Evolutionary conservation across 129 eudicot genomes (phyloP), one percentile per base, ranked within the genome.

Genomic region (Scalesia atractyloides): DNA sequence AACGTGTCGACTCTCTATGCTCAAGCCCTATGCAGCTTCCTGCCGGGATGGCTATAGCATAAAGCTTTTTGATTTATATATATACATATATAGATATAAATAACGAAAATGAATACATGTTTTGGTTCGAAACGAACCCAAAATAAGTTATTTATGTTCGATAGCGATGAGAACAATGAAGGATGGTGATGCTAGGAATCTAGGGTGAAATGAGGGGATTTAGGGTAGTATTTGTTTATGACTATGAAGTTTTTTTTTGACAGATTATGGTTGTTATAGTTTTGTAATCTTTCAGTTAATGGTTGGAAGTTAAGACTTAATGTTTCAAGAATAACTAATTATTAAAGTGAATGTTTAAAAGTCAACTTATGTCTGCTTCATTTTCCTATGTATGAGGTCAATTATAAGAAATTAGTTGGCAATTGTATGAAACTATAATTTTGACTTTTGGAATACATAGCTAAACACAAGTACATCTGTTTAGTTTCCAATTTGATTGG

Each of bases 11-110:
- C 41, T 66, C 95, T 69, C 80, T 88, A 26, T 88, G 88, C 83
- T 85, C 95, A 8, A 76, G 83, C 65, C 77, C 86, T 20, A 70
- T 88, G 86, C 95, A 85, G 76, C 66, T 83, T 69, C 77, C 71
- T 53, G 84, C 88, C 7, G 84, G 84, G 73, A 82, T 89, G 76
- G 89, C 84, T 65, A 86, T 83, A 18, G 93, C 89, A 15, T 87
- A 67, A 81, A 41, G 47, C 43, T 51, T 72, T 76, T 52, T 16
- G 20, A 61, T 61, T 50, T 66, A 65, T 36, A 77, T 52, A 64
- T 69, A 67, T 46, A 54, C 36, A 54, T 41, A 63, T 22, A 50
- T 51, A 70, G 16, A 70, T 60, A 69, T 74, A 63, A 75, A 67
- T 73, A 82, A 73, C 41, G 64, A 26, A 64, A 65, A 57, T 39